Conservation (phyloP, 129 eudicot genomes). For the carrot (Daucus carota) region DNA sequence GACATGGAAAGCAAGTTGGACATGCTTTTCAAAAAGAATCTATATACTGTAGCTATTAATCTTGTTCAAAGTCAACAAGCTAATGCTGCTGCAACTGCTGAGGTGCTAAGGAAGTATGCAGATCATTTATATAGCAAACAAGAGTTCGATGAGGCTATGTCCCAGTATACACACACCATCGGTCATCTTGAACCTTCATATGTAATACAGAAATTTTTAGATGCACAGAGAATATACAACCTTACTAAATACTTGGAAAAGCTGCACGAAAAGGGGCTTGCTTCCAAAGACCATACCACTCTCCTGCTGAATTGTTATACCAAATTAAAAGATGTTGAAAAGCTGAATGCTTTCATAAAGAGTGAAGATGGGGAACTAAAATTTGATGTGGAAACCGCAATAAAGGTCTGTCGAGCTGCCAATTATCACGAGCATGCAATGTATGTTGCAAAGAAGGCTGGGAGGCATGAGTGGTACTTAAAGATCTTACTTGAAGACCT, state of each 20-base stretch:
- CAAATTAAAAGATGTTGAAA: slow-evolving; percentile 90
- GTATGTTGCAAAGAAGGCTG: slow-evolving; percentile 92
- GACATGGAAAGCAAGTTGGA: slow-evolving; percentile 98
- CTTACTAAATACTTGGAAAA: slow-evolving; percentile 90
- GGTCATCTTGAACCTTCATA: slow-evolving; percentile 95
- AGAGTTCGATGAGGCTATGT: slow-evolving; percentile 88
- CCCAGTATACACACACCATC: slow-evolving; percentile 85
- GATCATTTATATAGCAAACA: slow-evolving; percentile 89
- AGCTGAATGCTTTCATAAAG: slow-evolving; percentile 69
- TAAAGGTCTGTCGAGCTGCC: slow-evolving; percentile 96
- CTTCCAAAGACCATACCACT: slow-evolving; percentile 96
- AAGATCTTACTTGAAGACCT: slow-evolving; percentile 96
- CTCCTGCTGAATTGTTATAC: slow-evolving; percentile 91
- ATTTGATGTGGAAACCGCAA: slow-evolving; percentile 95
- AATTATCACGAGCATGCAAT: slow-evolving; percentile 98
- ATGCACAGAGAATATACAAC: slow-evolving; percentile 94
- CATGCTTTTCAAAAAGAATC: slow-evolving; percentile 90
- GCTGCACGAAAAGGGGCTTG: slow-evolving; percentile 86
- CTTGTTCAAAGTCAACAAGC: slow-evolving; percentile 98
- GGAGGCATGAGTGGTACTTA: slow-evolving; percentile 90
- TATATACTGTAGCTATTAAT: slow-evolving; percentile 89
- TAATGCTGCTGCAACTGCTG: slow-evolving; percentile 95
- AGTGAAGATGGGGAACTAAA: slow-evolving; percentile 79
- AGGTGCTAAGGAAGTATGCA: slow-evolving; percentile 89
- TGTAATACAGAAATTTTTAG: slow-evolving; percentile 93